phyloP scores from a whole-genome alignment of 371 early-diverging fungal genomes.

The Batkoa obscura region DNA sequence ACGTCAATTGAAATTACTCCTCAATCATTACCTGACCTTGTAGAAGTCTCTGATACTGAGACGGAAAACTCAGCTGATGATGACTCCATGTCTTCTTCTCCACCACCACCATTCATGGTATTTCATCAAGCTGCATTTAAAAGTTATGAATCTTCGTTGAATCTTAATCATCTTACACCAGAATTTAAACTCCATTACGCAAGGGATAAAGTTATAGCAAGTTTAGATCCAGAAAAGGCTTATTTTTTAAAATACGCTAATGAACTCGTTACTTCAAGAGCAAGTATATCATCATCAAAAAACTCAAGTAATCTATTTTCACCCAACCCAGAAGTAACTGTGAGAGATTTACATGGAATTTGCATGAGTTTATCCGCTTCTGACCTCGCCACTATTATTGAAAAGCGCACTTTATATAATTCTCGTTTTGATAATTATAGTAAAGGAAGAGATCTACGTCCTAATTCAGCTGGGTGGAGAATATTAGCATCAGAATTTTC shows the following conservation, averaged over 20 bases:
- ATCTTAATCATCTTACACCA: not conserved
- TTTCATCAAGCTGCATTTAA: not conserved
- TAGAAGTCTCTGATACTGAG: not conserved
- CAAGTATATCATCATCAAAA: too few relatives aligned
- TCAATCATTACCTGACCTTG: not conserved
- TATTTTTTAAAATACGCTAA: constrained; percentile 1
- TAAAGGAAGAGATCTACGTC: not conserved
- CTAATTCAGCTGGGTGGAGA: not conserved
- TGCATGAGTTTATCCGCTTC: not conserved
- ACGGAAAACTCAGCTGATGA: not conserved
- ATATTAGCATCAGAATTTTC: not conserved
- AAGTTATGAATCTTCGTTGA: not conserved
- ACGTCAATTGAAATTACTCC: not conserved
- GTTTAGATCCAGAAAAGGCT: not conserved
- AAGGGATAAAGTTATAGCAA: not conserved
- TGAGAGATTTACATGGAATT: not conserved
- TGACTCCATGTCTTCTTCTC: not conserved
- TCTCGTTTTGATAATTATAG: not conserved
- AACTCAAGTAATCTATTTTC: not conserved
- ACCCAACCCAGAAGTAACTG: not conserved
- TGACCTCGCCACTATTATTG: not conserved
- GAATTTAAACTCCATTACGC: not conserved
- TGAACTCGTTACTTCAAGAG: not conserved
- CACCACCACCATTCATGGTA: not conserved
- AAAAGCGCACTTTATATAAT: not conserved